phyloP scores from a whole-genome alignment of 176 grass and related monocot genomes.

The Oryza coarctata region DNA sequence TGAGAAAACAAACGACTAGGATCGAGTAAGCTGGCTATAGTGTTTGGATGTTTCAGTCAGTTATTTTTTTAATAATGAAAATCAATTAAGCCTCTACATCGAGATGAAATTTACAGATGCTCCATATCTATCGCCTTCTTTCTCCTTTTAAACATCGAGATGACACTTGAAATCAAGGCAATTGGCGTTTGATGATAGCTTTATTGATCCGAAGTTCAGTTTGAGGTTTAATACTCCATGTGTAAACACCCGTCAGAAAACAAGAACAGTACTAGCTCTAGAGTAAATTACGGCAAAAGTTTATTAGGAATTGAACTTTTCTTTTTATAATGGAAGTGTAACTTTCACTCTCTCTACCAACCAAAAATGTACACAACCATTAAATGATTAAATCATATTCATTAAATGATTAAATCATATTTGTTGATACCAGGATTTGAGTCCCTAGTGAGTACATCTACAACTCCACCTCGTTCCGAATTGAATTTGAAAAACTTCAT shows the following conservation, averaged over 20 bases:
- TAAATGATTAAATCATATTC: too few species aligned
- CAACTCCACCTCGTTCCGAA: too few species aligned
- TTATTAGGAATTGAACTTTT: background rate
- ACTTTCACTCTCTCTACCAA: too few species aligned
- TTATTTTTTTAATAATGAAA: background rate
- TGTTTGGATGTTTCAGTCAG: background rate
- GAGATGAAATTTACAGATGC: too few species aligned
- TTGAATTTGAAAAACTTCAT: too few species aligned
- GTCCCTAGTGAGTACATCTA: too few species aligned
- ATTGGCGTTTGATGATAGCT: background rate
- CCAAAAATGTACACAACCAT: too few species aligned
- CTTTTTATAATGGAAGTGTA: too few species aligned
- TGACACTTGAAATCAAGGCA: background rate
- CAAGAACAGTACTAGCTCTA: background rate
- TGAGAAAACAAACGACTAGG: background rate
- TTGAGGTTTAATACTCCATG: background rate
- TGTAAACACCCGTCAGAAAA: background rate
- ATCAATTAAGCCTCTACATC: background rate
- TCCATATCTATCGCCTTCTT: too few species aligned
- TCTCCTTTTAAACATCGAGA: too few species aligned
- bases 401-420: too few species aligned
- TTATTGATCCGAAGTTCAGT: background rate
- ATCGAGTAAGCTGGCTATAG: background rate
- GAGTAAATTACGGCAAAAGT: background rate
- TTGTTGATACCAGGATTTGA: too few species aligned